phyloP scores from a whole-genome alignment of 1,284 basidiomycete species.

The Sporisorium reilianum region DNA sequence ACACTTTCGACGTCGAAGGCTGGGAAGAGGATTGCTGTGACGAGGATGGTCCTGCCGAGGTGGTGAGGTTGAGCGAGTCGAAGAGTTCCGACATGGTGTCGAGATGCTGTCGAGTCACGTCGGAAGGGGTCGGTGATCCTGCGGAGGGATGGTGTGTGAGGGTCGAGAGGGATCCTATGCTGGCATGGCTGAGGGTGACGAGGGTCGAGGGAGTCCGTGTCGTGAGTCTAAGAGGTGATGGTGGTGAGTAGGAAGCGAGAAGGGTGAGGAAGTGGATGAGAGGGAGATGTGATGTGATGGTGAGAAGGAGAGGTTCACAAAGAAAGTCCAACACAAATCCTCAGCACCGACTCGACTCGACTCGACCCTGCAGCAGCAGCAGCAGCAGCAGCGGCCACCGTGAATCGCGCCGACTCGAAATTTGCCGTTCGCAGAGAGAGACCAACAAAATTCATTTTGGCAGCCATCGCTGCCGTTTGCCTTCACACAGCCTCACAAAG shows the following conservation, averaged over 20 bases:
- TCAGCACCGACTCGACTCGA: neutral
- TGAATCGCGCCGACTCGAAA: conserved; percentile 6
- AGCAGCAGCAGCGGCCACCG: too few species aligned
- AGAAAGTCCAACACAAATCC: neutral
- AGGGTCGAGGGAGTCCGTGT: neutral
- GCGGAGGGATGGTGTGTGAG: neutral
- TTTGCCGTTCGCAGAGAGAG: conserved; percentile 11
- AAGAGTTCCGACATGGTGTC: conserved; percentile 54
- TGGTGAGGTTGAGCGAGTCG: conserved; percentile 51
- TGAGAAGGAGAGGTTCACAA: conserved; percentile 2
- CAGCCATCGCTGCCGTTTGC: neutral
- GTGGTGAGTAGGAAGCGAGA: neutral
- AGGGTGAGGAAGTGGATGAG: neutral
- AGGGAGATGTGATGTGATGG: conserved; percentile 7
- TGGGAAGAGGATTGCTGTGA: conserved; percentile 50
- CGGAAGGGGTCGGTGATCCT: neutral
- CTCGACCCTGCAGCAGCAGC: conserved; percentile 16
- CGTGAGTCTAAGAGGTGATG: neutral
- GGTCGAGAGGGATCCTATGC: conserved; percentile 8
- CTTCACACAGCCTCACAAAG: neutral
- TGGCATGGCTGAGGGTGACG: conserved; percentile 19
- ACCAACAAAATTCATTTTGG: conserved; percentile 5
- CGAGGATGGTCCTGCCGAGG: conserved; percentile 29
- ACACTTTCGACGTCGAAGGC: conserved; percentile 47
- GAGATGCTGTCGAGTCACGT: neutral